phyloP scores from a whole-genome alignment of 306 rosid genomes.

The Prunus mongolica region DNA sequence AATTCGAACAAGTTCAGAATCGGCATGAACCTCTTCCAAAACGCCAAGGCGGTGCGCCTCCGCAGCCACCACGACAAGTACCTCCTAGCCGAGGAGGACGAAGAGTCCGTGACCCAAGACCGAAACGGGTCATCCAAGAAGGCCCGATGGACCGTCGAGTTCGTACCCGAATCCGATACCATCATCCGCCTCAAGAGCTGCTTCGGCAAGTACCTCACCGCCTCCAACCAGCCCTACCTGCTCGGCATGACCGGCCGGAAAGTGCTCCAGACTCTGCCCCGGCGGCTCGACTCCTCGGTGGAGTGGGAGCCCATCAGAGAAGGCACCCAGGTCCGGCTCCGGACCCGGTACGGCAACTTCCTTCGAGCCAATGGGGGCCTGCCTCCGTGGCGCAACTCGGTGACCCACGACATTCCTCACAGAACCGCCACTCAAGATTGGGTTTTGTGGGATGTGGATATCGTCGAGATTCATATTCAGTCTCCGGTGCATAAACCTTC shows the following conservation, averaged over 20 bases:
- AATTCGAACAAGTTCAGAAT: conserved; percentile 36
- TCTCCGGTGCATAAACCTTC: conserved; percentile 27
- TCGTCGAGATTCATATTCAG: conserved; percentile 56
- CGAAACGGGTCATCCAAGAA: conserved; percentile 61
- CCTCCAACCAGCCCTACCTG: conserved; percentile 55
- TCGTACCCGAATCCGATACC: conserved; percentile 41
- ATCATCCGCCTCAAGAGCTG: conserved; percentile 79
- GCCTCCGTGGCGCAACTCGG: conserved; percentile 90
- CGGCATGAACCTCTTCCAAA: conserved; percentile 65
- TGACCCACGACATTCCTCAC: conserved; percentile 79
- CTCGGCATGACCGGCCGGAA: conserved; percentile 90
- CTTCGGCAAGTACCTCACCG: conserved; percentile 77
- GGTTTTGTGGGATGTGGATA: conserved; percentile 76
- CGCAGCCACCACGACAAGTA: conserved; percentile 75
- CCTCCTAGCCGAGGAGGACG: conserved; percentile 74
- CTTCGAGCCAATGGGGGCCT: conserved; percentile 78
- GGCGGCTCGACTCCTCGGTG: conserved; percentile 58
- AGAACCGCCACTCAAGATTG: conserved; percentile 80
- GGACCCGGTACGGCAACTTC: conserved; percentile 73
- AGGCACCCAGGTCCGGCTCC: conserved; percentile 54
- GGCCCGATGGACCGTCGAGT: conserved; percentile 68
- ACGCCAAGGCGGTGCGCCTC: conserved; percentile 82
- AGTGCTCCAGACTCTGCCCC: conserved; percentile 60
- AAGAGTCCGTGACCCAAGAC: conserved; percentile 70
- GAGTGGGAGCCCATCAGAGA: conserved; percentile 89